Base-by-base conservation (phyloP, 331 rosid species). In the Quercus tomentella region DNA sequence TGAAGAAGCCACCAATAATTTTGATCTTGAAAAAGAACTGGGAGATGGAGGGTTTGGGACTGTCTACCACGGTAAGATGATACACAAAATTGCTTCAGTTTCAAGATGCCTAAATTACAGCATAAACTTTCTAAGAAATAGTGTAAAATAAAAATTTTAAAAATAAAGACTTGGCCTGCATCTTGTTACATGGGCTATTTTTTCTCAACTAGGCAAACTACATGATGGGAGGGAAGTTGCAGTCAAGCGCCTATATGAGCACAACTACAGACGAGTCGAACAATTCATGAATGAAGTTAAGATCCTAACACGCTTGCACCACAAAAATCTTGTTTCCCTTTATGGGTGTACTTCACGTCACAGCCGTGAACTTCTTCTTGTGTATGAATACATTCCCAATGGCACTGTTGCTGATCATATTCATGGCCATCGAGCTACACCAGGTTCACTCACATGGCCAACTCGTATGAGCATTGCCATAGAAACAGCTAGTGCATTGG, bases 11-110 rank as follows among this genome's bases (percentile, higher is more conserved):
- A 91, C 97, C 2, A 76, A 90, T 49, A 84, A 90, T 33, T 91
- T 93, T 5, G 83, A 88, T 54, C 7, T 37, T 22, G 73, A 73
- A 17, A 91, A 41, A 60, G 85, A 86, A 73, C 90, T 93, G 1
- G 97, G 98, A 77, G 92, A 90, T 6, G 98, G 98, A 65, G 97
- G 97, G 25, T 92, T 89, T 41, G 98, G 97, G 31, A 81, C 92
- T 18, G 97, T 91, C 20, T 90, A 90, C 76, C 61, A 83, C 41
- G 97, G 98, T 93, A 35, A 77, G 89, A 35, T 28, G 31, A 56
- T 28, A n/a, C 37, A 20, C n/a, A 11, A 17, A 30, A 17, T 31
- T 18, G 15, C 31, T 22, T 80, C 20, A 7, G 25, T 58, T 69
- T 35, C 17, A 33, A 26, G 6, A 28, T 65, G 8, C 45, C 22